phyloP scores from a whole-genome alignment of 1,139 yeast genomes.

The Zygosaccharomyces pseudobailii region DNA sequence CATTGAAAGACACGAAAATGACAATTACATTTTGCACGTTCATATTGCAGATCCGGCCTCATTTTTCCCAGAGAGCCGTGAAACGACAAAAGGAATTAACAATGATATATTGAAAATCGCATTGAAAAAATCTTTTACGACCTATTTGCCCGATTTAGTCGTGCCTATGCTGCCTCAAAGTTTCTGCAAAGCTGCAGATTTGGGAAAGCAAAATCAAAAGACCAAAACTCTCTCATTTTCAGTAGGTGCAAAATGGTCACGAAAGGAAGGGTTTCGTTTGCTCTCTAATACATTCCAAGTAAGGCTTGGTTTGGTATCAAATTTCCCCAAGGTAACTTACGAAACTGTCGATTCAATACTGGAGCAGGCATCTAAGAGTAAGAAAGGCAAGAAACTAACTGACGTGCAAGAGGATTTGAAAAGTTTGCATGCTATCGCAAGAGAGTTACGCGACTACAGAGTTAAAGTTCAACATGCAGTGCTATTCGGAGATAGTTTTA shows the following conservation, averaged over 20 bases:
- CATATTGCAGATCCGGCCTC: slow-evolving; percentile 91
- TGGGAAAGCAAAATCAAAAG: slow-evolving; percentile 45
- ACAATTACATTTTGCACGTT: slow-evolving; percentile 47
- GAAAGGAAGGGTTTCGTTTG: slow-evolving; percentile 27
- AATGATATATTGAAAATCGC: slow-evolving; percentile 57
- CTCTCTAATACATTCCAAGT: slow-evolving; percentile 33
- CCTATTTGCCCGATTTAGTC: slow-evolving; percentile 67
- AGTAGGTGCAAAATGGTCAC: slow-evolving; percentile 34
- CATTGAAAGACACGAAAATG: slow-evolving; percentile 39
- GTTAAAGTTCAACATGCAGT: slow-evolving; percentile 35
- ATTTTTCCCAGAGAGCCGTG: slow-evolving; percentile 34
- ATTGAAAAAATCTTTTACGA: slow-evolving; percentile 56
- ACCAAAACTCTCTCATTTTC: slow-evolving; percentile 51
- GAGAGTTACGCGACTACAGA: slow-evolving; percentile 34
- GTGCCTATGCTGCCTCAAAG: slow-evolving; percentile 67
- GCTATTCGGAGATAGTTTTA: slow-evolving; percentile 35
- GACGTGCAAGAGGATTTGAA: slow-evolving; percentile 34
- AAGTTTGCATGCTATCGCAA: slow-evolving; percentile 36
- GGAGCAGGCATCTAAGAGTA: slow-evolving; percentile 8
- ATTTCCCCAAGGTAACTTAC: slow-evolving; percentile 48
- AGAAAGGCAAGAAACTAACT: background rate
- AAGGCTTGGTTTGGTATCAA: slow-evolving; percentile 39
- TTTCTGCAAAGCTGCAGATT: slow-evolving; percentile 50
- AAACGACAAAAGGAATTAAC: slow-evolving; percentile 32
- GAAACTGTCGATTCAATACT: slow-evolving; percentile 44